A percentile compares a stretch with the other conserved stretches of the same genome.
Evolutionary conservation across 1,284 basidiomycete species (phyloP).

Genomic region (Ceratobasidium sp.): DNA sequence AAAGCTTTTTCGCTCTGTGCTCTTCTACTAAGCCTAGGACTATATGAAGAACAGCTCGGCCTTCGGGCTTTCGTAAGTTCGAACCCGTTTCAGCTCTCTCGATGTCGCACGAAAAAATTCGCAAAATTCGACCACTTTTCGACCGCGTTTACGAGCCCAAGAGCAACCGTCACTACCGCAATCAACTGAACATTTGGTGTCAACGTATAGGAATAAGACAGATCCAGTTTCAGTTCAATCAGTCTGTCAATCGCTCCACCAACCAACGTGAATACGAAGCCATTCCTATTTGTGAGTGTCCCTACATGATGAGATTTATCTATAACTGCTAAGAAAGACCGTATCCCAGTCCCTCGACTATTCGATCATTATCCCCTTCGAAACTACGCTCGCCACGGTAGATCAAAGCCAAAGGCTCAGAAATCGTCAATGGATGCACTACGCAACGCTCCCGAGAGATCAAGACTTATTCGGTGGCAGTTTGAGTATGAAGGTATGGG

Average conservation of each 20-base stretch:
- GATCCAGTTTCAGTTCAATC: background rate
- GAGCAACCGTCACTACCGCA: background rate
- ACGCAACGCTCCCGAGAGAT: background rate
- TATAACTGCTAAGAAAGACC: background rate
- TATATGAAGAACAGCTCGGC: background rate
- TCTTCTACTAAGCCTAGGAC: background rate
- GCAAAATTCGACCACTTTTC: conserved; percentile 7
- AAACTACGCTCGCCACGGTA: conserved; percentile 1
- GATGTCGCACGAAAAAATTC: background rate
- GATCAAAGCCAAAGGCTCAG: conserved; percentile 10
- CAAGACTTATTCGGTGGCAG: conserved; percentile 1
- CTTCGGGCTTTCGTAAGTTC: background rate
- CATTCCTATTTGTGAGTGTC: conserved; percentile 30
- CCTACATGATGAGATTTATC: background rate
- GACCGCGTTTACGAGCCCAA: background rate
- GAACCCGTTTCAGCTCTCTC: background rate
- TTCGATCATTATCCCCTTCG: background rate
- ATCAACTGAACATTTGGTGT: conserved; percentile 30
- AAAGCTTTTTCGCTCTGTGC: background rate
- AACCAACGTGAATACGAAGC: background rate
- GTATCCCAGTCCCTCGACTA: background rate
- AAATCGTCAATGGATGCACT: background rate
- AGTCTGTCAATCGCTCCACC: background rate
- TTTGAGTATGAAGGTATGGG: background rate
- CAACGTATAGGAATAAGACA: background rate